A percentile compares a stretch with the other conserved stretches of the same genome.
These are phyloP conservation scores for Xylaria sp. DNA, from an alignment of 2,329 filamentous ascomycete genomes.

Conservation along the genomic window DNA sequence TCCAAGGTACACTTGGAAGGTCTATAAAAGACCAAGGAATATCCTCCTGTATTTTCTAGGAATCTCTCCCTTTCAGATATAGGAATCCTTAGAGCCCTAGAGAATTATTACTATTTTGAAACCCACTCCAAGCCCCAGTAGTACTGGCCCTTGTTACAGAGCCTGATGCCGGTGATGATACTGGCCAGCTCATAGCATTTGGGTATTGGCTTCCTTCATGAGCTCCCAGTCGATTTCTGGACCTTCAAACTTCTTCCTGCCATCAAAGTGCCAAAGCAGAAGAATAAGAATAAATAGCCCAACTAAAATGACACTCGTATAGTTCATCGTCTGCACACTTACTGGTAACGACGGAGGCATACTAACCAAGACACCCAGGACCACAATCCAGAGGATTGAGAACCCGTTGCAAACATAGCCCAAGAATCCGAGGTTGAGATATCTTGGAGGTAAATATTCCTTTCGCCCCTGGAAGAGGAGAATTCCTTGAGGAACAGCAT, in stretches of 20 bases:
- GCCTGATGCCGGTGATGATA: neutral
- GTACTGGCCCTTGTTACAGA: too few species aligned
- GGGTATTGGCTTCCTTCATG: neutral
- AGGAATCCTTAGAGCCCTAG: too few species aligned
- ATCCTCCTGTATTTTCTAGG: too few species aligned
- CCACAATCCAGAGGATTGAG: constrained; percentile 7
- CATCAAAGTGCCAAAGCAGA: neutral
- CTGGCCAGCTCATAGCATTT: neutral
- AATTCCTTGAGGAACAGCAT: constrained; percentile 9
- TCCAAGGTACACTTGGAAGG: too few species aligned
- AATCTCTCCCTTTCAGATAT: too few species aligned
- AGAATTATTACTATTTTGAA: too few species aligned
- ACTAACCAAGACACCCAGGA: constrained; percentile 2
- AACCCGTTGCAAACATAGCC: constrained; percentile 6
- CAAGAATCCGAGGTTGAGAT: constrained; percentile 7
- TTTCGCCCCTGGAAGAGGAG: neutral
- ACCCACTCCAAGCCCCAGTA: too few species aligned
- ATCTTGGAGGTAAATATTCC: neutral
- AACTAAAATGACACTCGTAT: constrained; percentile 3
- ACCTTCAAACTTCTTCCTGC: constrained; percentile 6
- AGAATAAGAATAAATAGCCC: neutral
- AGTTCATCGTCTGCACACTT: constrained; percentile 1
- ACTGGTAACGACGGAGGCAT: neutral
- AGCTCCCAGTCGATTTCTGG: constrained; percentile 10
- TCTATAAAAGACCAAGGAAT: too few species aligned